Evolutionary conservation across 1,284 basidiomycete genomes (phyloP).

Genomic region (Ceratobasidium sp.): DNA sequence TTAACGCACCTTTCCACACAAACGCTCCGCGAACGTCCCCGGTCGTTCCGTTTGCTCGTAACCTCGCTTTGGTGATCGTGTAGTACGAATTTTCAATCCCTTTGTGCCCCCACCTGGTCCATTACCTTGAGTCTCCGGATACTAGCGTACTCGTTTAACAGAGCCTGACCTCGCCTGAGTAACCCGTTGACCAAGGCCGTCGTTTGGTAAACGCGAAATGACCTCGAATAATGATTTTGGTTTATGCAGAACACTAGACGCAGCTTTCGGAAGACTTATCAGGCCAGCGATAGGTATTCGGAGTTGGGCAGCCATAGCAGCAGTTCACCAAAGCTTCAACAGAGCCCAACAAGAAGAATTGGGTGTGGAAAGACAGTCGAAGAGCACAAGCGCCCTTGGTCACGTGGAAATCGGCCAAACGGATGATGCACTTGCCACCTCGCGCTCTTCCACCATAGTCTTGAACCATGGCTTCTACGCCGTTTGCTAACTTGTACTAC

Average conservation of each 20-base stretch:
- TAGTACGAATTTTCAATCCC: slow-evolving; percentile 76
- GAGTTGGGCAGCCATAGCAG: slow-evolving; percentile 14
- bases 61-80: slow-evolving; percentile 73
- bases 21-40: slow-evolving; percentile 83
- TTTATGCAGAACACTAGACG: slow-evolving; percentile 9
- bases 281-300: slow-evolving; percentile 34
- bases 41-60: slow-evolving; percentile 77
- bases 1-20: slow-evolving; percentile 76
- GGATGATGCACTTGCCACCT: not conserved
- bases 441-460: not conserved
- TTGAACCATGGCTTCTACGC: slow-evolving; percentile 25
- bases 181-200: slow-evolving; percentile 74
- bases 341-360: not conserved
- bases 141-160: not conserved
- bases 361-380: not conserved
- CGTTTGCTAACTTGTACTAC: slow-evolving; percentile 35
- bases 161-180: slow-evolving; percentile 63
- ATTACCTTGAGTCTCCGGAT: not conserved
- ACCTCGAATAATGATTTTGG: slow-evolving; percentile 71
- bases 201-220: slow-evolving; percentile 73
- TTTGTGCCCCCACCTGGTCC: slow-evolving; percentile 73
- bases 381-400: not conserved
- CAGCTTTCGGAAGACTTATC: not conserved
- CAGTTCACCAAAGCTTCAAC: not conserved
- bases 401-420: slow-evolving; percentile 13